Percentiles rank a stretch among this genome's conserved stretches.
These are phyloP conservation scores for Salix koriyanagi DNA, from an alignment of 345 rosid species.

Conservation along the genomic window DNA sequence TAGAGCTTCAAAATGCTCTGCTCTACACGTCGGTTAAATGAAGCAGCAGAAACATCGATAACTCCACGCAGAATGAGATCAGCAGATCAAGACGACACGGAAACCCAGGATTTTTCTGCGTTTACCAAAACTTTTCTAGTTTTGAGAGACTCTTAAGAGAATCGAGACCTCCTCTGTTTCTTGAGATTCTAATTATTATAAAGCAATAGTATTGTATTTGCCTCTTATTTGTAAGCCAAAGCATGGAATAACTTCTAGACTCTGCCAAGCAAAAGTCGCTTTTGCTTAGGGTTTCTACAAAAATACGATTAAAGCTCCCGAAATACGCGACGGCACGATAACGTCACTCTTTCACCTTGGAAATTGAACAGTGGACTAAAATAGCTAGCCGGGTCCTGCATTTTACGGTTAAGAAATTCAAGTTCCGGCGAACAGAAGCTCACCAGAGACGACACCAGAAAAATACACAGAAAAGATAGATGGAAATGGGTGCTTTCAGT, in stretches of 20 bases:
- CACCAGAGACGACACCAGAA: conserved; percentile 2
- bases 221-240: conserved; percentile 39
- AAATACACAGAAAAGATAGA: neutral
- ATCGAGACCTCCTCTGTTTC: neutral
- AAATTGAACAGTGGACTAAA: conserved; percentile 1
- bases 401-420: conserved; percentile 6
- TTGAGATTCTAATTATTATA: conserved; percentile 12
- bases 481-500: neutral
- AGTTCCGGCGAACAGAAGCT: neutral
- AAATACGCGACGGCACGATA: conserved; percentile 42
- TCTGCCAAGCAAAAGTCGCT: conserved; percentile 38
- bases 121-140: conserved; percentile 15
- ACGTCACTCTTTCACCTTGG: conserved; percentile 30
- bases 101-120: conserved; percentile 19
- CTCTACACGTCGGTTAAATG: neutral
- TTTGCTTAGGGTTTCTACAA: conserved; percentile 26
- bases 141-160: conserved; percentile 14
- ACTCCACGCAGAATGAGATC: conserved; percentile 3
- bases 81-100: conserved; percentile 25
- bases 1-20: neutral
- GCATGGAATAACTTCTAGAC: conserved; percentile 63
- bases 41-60: neutral
- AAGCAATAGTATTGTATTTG: conserved; percentile 15
- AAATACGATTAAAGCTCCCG: conserved; percentile 37
- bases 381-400: conserved; percentile 19